Conservation (phyloP, 2,329 filamentous ascomycete genomes). For the Sporothrix globosa region DNA sequence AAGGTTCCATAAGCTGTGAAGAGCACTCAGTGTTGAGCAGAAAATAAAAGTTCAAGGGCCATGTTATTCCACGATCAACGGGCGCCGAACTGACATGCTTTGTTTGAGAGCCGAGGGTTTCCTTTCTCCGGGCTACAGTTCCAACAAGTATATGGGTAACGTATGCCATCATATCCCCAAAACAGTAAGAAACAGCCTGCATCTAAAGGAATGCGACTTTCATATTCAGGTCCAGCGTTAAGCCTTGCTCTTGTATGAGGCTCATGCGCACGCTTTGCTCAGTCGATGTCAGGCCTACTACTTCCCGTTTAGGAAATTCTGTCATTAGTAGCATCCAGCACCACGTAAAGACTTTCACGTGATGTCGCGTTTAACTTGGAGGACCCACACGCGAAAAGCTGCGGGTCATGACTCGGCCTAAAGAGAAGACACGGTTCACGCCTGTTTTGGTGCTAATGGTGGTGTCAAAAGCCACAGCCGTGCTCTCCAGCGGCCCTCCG, state of each 20-base stretch:
- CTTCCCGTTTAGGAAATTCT: constrained; percentile 25
- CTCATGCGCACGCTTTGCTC: neutral
- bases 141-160: too few species aligned
- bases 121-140: too few species aligned
- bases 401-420: constrained; percentile 4
- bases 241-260: neutral
- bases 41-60: too few species aligned
- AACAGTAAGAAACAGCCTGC: too few species aligned
- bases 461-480: neutral
- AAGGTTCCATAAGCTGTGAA: too few species aligned
- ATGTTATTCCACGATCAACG: too few species aligned
- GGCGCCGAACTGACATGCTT: too few species aligned
- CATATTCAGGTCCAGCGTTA: neutral
- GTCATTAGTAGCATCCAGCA: too few species aligned
- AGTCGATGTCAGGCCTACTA: neutral
- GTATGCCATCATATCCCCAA: too few species aligned
- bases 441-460: neutral
- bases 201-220: too few species aligned
- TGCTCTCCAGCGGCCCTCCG: neutral
- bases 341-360: constrained; percentile 8
- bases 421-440: neutral
- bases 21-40: too few species aligned
- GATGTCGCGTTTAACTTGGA: constrained; percentile 30
- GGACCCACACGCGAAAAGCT: constrained; percentile 26
- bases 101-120: too few species aligned